Evolutionary conservation across 768 basidiomycete genomes (phyloP), one percentile per base, ranked within the genome.

Genomic region (Russula sp.): DNA sequence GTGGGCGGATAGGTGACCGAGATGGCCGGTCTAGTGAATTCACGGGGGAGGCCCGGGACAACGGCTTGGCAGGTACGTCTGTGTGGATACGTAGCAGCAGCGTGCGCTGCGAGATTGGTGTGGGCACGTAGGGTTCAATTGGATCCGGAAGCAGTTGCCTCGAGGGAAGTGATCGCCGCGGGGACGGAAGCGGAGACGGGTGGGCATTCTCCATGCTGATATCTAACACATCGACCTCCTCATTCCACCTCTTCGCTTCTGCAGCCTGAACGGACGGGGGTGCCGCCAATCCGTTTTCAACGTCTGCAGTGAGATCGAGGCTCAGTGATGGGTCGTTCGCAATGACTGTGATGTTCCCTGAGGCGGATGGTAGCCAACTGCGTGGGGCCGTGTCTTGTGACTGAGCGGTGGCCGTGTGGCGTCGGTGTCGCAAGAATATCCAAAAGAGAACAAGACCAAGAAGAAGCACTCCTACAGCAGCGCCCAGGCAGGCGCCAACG

Each of bases 171-270:
- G 55, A 54, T n/a, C 53, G 16, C 1, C 53, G 16, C 1, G 42
- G 27, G 6, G 59, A 39, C 1, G 48, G 44, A 10, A 32, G 34
- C 20, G 53, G 57, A 44, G 57, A 47, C 53, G 18, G 39, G 45
- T 31, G 52, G 39, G 18, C 63, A n/a, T 59, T 64, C 34, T 64
- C 58, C 37, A 54, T 6, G 34, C 58, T 59, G 18, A 64, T 64
- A 37, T 64, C 63, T 16, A 64, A 42, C 13, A 64, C 63, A 6
- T 59, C 58, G 6, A 47, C 18, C 4, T 53, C 37, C 32, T 49
- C 44, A 32, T 59, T 50, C 47, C 45, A 59, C 11, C 31, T 57
- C 27, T 52, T 49, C 39, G 16, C 9, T 18, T 58, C 51, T 32
- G 31, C 22, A 14, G 57, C 18, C 27, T 22, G 35, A 14, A 51